Conservation (phyloP, 345 rosid genomes). For the Brassica nigra region DNA sequence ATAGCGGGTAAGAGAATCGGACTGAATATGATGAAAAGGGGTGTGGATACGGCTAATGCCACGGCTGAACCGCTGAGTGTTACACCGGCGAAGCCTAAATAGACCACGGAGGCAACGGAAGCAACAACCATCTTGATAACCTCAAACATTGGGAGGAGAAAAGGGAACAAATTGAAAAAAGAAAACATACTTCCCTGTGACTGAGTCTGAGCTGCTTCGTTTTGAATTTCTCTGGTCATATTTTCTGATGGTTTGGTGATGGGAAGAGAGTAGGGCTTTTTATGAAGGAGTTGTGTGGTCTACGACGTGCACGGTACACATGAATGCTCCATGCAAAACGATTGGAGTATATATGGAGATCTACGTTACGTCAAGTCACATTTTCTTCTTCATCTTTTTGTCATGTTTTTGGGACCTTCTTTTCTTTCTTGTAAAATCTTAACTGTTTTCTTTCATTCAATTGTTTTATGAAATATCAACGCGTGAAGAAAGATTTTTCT, state of each 20-base stretch:
- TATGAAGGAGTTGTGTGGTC: constrained; percentile 29
- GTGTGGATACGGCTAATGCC: neutral
- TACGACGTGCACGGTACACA: constrained; percentile 39
- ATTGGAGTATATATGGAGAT: constrained; percentile 23
- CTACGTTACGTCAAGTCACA: constrained; percentile 34
- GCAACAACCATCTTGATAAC: constrained; percentile 42
- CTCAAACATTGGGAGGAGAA: constrained; percentile 29
- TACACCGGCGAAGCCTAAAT: constrained; percentile 60
- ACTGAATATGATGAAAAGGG: neutral
- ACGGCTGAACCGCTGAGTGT: constrained; percentile 51
- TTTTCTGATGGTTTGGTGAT: constrained; percentile 29
- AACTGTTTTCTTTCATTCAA: neutral
- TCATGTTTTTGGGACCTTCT: constrained; percentile 36
- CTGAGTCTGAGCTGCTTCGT: neutral
- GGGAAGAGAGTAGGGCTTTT: constrained; percentile 24
- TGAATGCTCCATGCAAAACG: constrained; percentile 35
- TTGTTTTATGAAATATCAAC: neutral
- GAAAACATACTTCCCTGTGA: constrained; percentile 12
- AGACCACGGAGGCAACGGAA: constrained; percentile 63
- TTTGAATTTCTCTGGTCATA: neutral
- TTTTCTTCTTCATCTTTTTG: constrained; percentile 12
- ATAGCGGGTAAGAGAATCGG: neutral
- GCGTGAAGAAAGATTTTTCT: neutral
- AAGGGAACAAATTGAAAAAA: constrained; percentile 17
- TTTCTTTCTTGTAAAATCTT: constrained; percentile 15